phyloP scores from a whole-genome alignment of 2,329 filamentous ascomycete species.

The Pestalotiopsis sp. region DNA sequence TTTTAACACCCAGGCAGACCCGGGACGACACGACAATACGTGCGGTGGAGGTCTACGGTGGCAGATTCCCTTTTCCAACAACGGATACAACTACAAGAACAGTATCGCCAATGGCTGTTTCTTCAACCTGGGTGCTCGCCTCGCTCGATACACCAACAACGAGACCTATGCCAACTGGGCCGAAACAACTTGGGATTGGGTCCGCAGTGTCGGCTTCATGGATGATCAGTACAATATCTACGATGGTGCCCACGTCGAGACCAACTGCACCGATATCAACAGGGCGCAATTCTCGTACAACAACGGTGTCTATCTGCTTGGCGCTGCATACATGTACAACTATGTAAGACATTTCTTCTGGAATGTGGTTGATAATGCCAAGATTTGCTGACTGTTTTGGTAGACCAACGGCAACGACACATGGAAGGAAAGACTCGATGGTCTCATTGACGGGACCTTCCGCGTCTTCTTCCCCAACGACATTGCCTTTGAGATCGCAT shows the following conservation, averaged over 20 bases:
- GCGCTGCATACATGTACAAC: slow-evolving; percentile 45
- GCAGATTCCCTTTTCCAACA: slow-evolving; percentile 68
- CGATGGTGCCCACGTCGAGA: slow-evolving; percentile 51
- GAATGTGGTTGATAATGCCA: not conserved
- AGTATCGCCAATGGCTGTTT: slow-evolving; percentile 52
- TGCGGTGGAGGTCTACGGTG: slow-evolving; percentile 68
- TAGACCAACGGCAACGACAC: slow-evolving; percentile 40
- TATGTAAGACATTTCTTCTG: slow-evolving; percentile 34
- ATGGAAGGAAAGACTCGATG: slow-evolving; percentile 51
- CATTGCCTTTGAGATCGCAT: slow-evolving; percentile 57
- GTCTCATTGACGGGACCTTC: slow-evolving; percentile 48
- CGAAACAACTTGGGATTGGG: slow-evolving; percentile 61
- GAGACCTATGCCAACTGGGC: slow-evolving; percentile 66
- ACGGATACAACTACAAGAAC: slow-evolving; percentile 47
- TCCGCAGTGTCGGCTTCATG: slow-evolving; percentile 49
- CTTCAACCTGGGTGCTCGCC: slow-evolving; percentile 56
- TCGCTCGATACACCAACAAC: slow-evolving; percentile 67
- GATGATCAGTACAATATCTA: slow-evolving; percentile 47
- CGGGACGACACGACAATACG: slow-evolving; percentile 59
- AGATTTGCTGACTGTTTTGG: slow-evolving; percentile 14
- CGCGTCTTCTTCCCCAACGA: slow-evolving; percentile 52
- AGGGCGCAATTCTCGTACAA: slow-evolving; percentile 58
- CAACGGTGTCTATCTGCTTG: slow-evolving; percentile 51
- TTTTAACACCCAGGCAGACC: slow-evolving; percentile 62
- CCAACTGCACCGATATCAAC: slow-evolving; percentile 51